Evolutionary conservation across 768 basidiomycete species (phyloP).

Genomic region (Kondoa subrosea): DNA sequence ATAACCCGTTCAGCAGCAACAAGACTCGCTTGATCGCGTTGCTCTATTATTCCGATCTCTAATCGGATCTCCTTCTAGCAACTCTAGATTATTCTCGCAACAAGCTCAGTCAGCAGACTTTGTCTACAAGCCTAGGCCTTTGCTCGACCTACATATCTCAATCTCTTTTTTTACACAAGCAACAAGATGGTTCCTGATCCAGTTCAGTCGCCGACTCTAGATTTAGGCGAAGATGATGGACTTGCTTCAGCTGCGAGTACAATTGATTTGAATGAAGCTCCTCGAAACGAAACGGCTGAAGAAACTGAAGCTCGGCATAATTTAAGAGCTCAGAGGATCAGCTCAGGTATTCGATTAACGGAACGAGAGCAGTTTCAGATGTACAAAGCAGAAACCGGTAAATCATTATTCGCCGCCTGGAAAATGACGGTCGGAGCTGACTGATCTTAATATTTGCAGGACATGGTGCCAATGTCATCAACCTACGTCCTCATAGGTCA

Average conservation of each 20-base stretch:
- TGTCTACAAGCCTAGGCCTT: no score
- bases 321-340: not conserved
- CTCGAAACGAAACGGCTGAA: not conserved
- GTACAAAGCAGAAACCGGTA: not conserved
- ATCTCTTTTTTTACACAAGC: not conserved
- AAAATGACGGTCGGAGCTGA: not conserved
- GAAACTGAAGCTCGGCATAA: not conserved
- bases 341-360: not conserved
- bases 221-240: not conserved
- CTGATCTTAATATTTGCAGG: no score
- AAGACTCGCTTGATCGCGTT: no score
- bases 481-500: not conserved
- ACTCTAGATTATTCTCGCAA: no score
- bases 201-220: not conserved
- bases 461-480: not conserved
- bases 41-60: no score
- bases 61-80: no score
- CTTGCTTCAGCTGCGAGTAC: not conserved
- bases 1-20: no score
- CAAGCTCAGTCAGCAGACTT: no score
- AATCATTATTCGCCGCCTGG: not conserved
- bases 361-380: constrained; percentile 1
- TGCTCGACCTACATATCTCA: no score
- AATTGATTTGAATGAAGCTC: not conserved
- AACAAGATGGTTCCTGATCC: not conserved